Evolutionary conservation across 495 filamentous ascomycete species (phyloP).

Genomic region (Neurospora sp.): DNA sequence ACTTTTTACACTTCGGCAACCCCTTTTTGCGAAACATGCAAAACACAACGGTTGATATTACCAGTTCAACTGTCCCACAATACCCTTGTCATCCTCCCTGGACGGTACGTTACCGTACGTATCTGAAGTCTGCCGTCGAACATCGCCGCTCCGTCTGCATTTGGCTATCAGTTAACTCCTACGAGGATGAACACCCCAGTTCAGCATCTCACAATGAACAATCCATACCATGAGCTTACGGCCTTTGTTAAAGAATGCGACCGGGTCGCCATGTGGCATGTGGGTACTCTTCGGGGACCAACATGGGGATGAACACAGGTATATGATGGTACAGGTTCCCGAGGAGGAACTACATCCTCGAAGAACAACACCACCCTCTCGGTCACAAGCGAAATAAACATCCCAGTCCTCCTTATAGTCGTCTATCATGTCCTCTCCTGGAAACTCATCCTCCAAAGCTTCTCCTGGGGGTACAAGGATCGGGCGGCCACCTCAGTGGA

Average conservation of each 20-base stretch:
- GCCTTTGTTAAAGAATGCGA: background rate
- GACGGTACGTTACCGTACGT: background rate
- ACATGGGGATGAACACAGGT: background rate
- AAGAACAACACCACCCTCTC: background rate
- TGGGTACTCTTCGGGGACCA: background rate
- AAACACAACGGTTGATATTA: background rate
- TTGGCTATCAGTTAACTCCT: background rate
- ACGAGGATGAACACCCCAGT: background rate
- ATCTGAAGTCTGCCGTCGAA: background rate
- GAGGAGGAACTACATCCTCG: background rate
- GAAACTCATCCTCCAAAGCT: slow-evolving; percentile 1
- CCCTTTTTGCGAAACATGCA: background rate
- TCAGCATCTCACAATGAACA: background rate
- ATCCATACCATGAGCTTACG: background rate
- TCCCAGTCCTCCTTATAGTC: background rate
- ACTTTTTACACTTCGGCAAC: background rate
- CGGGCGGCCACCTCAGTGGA: slow-evolving; percentile 37
- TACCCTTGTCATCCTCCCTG: background rate
- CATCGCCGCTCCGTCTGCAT: background rate
- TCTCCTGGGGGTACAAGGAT: slow-evolving; percentile 23
- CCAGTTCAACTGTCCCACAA: background rate
- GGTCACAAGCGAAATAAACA: background rate
- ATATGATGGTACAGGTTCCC: background rate
- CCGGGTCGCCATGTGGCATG: background rate
- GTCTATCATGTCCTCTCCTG: slow-evolving; percentile 13